Evolutionary conservation across 2,329 filamentous ascomycete genomes (phyloP).

Genomic region (Coniochaeta ligniaria): DNA sequence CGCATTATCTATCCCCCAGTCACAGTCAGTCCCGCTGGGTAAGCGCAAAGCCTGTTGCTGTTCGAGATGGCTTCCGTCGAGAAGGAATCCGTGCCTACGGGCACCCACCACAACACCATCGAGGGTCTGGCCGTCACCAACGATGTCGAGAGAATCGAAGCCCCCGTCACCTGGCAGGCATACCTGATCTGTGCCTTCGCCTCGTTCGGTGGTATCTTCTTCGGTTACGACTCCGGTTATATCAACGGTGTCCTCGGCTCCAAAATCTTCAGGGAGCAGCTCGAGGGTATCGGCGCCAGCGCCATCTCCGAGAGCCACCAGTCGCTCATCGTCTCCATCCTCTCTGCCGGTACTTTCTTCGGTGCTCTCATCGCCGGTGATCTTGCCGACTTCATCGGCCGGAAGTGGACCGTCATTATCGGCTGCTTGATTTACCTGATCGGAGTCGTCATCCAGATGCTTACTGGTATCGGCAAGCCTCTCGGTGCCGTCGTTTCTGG

Average conservation of each 20-base stretch:
- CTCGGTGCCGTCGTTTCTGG: conserved; percentile 62
- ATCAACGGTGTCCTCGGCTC: conserved; percentile 58
- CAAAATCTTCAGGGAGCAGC: conserved; percentile 41
- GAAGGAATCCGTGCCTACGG: conserved; percentile 1
- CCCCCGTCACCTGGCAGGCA: conserved; percentile 61
- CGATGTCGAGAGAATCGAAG: conserved; percentile 56
- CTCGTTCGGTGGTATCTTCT: conserved; percentile 67
- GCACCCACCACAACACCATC: conserved; percentile 3
- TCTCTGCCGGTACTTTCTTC: conserved; percentile 73
- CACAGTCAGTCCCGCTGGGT: conserved; percentile 1
- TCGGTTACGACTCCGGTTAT: conserved; percentile 73
- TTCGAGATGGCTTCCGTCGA: neutral
- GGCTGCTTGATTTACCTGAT: conserved; percentile 66
- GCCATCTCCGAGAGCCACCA: conserved; percentile 33
- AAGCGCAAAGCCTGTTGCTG: conserved; percentile 1
- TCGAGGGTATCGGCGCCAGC: conserved; percentile 32
- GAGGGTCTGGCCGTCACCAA: conserved; percentile 31
- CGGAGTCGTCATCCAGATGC: conserved; percentile 62
- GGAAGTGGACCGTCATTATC: conserved; percentile 63
- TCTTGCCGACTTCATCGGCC: conserved; percentile 67
- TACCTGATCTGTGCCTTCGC: conserved; percentile 65
- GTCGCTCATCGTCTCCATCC: conserved; percentile 64
- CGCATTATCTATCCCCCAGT: neutral
- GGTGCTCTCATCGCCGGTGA: conserved; percentile 72
- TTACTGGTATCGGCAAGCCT: conserved; percentile 34